phyloP scores from a whole-genome alignment of 257 asterid genomes.

The Penstemon davidsonii region DNA sequence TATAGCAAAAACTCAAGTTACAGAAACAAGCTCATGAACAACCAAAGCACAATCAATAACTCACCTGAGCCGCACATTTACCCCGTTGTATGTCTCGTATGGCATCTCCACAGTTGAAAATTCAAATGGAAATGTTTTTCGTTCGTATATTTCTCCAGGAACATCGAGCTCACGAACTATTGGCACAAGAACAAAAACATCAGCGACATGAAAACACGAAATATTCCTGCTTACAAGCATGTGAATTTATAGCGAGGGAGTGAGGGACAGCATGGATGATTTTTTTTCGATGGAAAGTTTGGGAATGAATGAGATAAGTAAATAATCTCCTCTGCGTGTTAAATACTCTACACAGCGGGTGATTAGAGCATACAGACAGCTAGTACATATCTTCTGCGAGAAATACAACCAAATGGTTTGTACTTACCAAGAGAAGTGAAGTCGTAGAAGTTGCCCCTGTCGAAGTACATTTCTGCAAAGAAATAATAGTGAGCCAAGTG shows the following conservation, averaged over 20 bases:
- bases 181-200: constrained; percentile 21
- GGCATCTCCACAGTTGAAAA: constrained; percentile 99
- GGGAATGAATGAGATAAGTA: neutral
- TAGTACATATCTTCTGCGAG: constrained; percentile 1
- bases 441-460: constrained; percentile 66
- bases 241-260: constrained; percentile 9
- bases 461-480: constrained; percentile 61
- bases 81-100: constrained; percentile 90
- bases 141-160: constrained; percentile 80
- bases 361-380: constrained; percentile 5
- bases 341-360: neutral
- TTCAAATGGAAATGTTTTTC: constrained; percentile 93
- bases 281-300: neutral
- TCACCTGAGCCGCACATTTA: constrained; percentile 90
- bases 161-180: constrained; percentile 87
- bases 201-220: neutral
- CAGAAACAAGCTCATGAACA: constrained; percentile 11
- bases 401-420: neutral
- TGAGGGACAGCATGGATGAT: neutral
- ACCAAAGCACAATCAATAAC: constrained; percentile 27
- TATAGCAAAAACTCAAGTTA: constrained; percentile 8
- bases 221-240: neutral
- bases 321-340: neutral
- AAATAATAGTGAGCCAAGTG: constrained; percentile 8
- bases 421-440: constrained; percentile 66